Conservation (phyloP, 2,329 filamentous ascomycete species). For the Emmonsiellopsis sp. region DNA sequence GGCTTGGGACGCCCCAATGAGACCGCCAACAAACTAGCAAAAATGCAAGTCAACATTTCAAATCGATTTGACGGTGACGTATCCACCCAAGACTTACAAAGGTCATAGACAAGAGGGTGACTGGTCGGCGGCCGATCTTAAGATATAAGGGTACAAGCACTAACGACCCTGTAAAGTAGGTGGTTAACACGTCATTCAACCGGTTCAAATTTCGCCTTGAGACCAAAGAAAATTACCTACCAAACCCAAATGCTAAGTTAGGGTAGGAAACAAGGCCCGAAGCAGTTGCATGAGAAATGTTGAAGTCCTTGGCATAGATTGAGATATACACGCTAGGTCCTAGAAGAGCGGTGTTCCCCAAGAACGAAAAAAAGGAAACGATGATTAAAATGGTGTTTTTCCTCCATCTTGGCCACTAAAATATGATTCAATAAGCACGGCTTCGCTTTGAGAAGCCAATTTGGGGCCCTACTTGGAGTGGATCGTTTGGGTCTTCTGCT, state of each 20-base stretch:
- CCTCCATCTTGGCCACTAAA: slow-evolving; percentile 45
- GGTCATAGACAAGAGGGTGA: slow-evolving; percentile 33
- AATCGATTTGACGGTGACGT: background rate
- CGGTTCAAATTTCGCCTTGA: no score
- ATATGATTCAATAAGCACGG: background rate
- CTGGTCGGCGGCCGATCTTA: slow-evolving; percentile 38
- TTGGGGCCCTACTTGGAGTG: slow-evolving; percentile 35
- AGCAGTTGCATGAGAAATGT: slow-evolving; percentile 41
- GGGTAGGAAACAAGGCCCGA: slow-evolving; percentile 51
- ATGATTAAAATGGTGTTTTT: slow-evolving; percentile 49
- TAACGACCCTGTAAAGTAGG: slow-evolving; percentile 33
- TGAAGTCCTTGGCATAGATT: slow-evolving; percentile 45
- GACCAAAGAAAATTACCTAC: slow-evolving; percentile 17
- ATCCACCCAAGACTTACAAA: slow-evolving; percentile 15
- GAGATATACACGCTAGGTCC: slow-evolving; percentile 51
- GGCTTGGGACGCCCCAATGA: slow-evolving; percentile 34
- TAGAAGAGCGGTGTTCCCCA: slow-evolving; percentile 48
- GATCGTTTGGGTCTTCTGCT: slow-evolving; percentile 52
- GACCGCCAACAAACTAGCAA: slow-evolving; percentile 28
- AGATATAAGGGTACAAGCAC: slow-evolving; percentile 50
- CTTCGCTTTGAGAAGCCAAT: background rate
- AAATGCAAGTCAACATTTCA: background rate
- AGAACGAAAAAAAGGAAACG: slow-evolving; percentile 48
- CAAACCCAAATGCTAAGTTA: slow-evolving; percentile 52
- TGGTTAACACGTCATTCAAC: no score